phyloP scores from a whole-genome alignment of 208 protist genomes.

The Naegleria fowleri region DNA sequence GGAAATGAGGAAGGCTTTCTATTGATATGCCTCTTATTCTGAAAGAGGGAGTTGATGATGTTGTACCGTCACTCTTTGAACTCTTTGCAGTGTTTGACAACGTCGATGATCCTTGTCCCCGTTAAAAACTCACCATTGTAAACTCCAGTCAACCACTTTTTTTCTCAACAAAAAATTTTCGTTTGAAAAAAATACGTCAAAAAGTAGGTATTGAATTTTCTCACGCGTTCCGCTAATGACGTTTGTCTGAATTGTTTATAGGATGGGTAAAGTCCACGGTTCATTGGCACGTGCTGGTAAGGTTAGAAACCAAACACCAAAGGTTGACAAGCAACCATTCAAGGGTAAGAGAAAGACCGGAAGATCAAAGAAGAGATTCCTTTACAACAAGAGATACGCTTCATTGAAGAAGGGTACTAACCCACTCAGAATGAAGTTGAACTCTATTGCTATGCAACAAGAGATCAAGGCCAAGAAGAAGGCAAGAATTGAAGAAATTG shows the following conservation, averaged over 20 bases:
- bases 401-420: constrained; percentile 2
- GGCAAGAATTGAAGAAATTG: constrained; percentile 10
- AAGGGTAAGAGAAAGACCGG: constrained; percentile 52
- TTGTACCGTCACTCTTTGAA: too few relatives aligned
- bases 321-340: constrained; percentile 56
- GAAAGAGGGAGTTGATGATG: too few relatives aligned
- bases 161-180: background rate
- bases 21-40: too few relatives aligned
- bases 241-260: too few relatives aligned
- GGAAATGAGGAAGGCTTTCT: too few relatives aligned
- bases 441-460: background rate
- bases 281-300: constrained; percentile 70
- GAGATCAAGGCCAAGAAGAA: background rate
- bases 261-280: constrained; percentile 29
- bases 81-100: too few relatives aligned
- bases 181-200: background rate
- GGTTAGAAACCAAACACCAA: constrained; percentile 70
- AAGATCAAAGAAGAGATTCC: constrained; percentile 63
- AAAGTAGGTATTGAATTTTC: background rate
- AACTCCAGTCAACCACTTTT: too few relatives aligned
- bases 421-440: constrained; percentile 6
- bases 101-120: too few relatives aligned
- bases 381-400: constrained; percentile 55
- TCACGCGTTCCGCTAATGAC: too few relatives aligned
- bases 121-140: too few relatives aligned